Evolutionary conservation across 2,329 filamentous ascomycete genomes (phyloP), one percentile per base, ranked within the genome.

Genomic region (Epichloe gansuensis): DNA sequence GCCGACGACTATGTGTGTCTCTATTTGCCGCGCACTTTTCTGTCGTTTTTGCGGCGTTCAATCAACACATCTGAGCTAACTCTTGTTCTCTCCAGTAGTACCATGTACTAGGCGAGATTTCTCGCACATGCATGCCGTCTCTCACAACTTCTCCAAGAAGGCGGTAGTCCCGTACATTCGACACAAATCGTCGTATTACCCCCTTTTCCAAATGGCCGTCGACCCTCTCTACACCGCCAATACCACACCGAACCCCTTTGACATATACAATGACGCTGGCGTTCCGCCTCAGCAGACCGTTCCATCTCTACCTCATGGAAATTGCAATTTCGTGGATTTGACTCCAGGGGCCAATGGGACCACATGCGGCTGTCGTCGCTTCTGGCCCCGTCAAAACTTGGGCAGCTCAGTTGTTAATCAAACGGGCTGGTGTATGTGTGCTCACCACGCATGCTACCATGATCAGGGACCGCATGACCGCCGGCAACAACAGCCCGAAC

Each of bases 371-470:
- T 82, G 79, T 59, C 78, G 78, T 58, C 77, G 78, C 50, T 82
- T 82, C 66, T 82, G 78, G 77, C 73, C 72, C 60, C 73, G 73
- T 55, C 67, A 66, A 52, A 58, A 63, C 51, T 57, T 62, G 46
- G 66, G 60, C 35, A 63, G 65, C 48, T 61, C 67, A 46, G 62
- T 66, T 43, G 58, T 64, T 51, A 73, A 74, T 51, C 72, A 79
- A 60, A 60, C 69, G 31, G 68, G 69, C 55, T 80, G 73, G 71
- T 82, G 79, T 66, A 81, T 82, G 78, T 82, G 79, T 60, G 76
- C 75, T 50, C 79, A 82, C 58, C 79, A 82, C 64, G 79, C 79
- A 51, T 82, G 79, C 63, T 82, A 73, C 56, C 79, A 82, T 56
- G 78, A 81, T 62, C 72, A 80, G 58, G 65, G 63, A 38, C 53